Evolutionary conservation across 2,329 filamentous ascomycete genomes (phyloP).

Genomic region (Penicillium glabrum): DNA sequence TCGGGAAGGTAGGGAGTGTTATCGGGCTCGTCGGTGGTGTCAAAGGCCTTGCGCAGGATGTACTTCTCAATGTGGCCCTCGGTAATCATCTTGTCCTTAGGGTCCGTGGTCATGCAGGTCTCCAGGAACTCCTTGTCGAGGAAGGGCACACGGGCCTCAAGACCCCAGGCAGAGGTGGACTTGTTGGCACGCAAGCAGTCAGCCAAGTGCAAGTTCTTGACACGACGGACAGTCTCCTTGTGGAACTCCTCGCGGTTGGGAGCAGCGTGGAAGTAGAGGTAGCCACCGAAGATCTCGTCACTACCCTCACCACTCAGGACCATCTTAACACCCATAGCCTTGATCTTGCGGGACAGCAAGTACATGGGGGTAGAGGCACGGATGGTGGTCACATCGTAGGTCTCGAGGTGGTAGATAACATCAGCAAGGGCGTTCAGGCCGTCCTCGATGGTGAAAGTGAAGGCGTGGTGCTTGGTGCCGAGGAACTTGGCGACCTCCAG

Average conservation of each 20-base stretch:
- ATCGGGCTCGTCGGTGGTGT: constrained; percentile 82
- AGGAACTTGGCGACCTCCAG: constrained; percentile 94
- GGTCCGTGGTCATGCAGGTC: constrained; percentile 89
- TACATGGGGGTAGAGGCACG: constrained; percentile 99
- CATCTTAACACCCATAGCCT: constrained; percentile 99
- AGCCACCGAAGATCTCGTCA: constrained; percentile 97
- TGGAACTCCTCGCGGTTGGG: constrained; percentile 92
- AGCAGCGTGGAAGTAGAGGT: constrained; percentile 96
- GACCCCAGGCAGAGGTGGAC: constrained; percentile 95
- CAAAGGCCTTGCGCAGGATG: constrained; percentile 96
- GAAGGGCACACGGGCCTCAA: constrained; percentile 97
- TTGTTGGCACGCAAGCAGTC: constrained; percentile 99
- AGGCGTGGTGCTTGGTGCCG: constrained; percentile 95
- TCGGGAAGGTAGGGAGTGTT: constrained; percentile 87
- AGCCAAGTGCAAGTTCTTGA: constrained; percentile 95
- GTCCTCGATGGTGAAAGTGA: constrained; percentile 97
- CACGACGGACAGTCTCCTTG: constrained; percentile 86
- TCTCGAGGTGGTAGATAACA: constrained; percentile 97
- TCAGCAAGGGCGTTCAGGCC: constrained; percentile 95
- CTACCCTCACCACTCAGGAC: constrained; percentile 94
- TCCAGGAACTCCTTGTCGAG: constrained; percentile 97
- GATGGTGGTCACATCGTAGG: constrained; percentile 97
- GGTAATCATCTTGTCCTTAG: constrained; percentile 92
- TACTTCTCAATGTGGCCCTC: constrained; percentile 92
- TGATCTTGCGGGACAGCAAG: constrained; percentile 95